phyloP scores from a whole-genome alignment of 2,329 filamentous ascomycete species.

The Colletotrichum godetiae region DNA sequence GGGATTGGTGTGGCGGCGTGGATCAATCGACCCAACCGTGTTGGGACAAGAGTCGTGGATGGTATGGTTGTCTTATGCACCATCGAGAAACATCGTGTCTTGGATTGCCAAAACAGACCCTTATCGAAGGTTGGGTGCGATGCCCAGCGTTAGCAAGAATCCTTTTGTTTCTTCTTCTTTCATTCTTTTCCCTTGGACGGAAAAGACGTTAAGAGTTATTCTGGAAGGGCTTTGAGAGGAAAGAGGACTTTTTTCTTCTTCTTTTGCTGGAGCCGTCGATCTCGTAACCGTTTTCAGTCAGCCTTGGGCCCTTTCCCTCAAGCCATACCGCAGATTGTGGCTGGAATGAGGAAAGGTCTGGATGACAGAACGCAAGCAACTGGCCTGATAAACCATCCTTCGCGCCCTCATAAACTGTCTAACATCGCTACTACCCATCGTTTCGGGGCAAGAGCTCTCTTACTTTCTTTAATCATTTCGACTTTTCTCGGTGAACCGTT shows the following conservation, averaged over 20 bases:
- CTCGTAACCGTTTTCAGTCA: slow-evolving; percentile 17
- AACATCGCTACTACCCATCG: slow-evolving; percentile 3
- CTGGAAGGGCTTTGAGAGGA: neutral
- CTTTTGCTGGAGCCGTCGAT: slow-evolving; percentile 9
- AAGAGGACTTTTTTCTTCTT: neutral
- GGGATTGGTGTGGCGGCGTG: neutral
- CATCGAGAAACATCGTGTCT: neutral
- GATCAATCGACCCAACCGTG: neutral
- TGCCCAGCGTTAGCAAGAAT: neutral
- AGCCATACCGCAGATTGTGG: neutral
- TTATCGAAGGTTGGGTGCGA: neutral
- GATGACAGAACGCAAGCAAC: slow-evolving; percentile 4
- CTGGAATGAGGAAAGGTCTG: neutral
- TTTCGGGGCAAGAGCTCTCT: neutral
- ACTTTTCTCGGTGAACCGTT: slow-evolving; percentile 8
- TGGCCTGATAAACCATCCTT: neutral
- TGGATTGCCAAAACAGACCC: neutral
- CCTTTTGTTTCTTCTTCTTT: neutral
- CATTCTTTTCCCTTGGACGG: neutral
- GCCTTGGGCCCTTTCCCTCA: neutral
- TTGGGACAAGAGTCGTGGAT: neutral
- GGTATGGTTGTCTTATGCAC: neutral
- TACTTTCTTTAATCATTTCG: too few relatives aligned
- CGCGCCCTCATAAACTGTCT: neutral
- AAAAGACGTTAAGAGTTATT: neutral